A percentile compares a stretch with the other conserved stretches of the same genome.
phyloP scores from a whole-genome alignment of 2,329 filamentous ascomycete genomes.

The Teratosphaeria gauchensis region DNA sequence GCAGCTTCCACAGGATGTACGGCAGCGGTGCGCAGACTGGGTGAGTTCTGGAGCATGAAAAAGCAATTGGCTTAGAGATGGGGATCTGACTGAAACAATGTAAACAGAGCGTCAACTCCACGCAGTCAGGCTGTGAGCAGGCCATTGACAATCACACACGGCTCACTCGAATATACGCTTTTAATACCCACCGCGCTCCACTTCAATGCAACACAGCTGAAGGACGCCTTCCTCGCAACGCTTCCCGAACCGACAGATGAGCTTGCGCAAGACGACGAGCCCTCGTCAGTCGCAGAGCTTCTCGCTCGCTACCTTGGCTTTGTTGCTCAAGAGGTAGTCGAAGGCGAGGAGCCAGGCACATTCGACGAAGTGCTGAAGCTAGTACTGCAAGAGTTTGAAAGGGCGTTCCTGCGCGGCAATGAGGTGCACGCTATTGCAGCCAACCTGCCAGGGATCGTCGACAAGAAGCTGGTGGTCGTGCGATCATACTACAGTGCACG shows the following conservation, averaged over 20 bases:
- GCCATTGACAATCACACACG: slow-evolving; percentile 82
- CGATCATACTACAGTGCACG: slow-evolving; percentile 87
- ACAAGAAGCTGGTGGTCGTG: slow-evolving; percentile 86
- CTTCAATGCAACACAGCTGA: slow-evolving; percentile 90
- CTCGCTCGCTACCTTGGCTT: slow-evolving; percentile 90
- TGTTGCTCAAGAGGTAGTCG: slow-evolving; percentile 78
- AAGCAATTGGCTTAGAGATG: neutral
- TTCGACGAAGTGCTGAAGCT: slow-evolving; percentile 90
- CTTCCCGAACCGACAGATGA: slow-evolving; percentile 91
- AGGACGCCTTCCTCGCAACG: slow-evolving; percentile 76
- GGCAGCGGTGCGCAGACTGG: slow-evolving; percentile 1
- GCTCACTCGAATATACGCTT: slow-evolving; percentile 91
- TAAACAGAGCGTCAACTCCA: slow-evolving; percentile 84
- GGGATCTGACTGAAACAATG: neutral
- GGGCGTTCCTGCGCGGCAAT: slow-evolving; percentile 86
- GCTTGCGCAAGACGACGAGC: slow-evolving; percentile 95
- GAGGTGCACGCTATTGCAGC: slow-evolving; percentile 89
- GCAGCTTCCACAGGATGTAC: slow-evolving; percentile 1
- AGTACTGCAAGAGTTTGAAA: slow-evolving; percentile 90
- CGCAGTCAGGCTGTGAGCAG: slow-evolving; percentile 87
- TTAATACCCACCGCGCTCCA: slow-evolving; percentile 91
- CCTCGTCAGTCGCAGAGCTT: slow-evolving; percentile 87
- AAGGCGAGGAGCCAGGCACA: slow-evolving; percentile 84
- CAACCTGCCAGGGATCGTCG: slow-evolving; percentile 75
- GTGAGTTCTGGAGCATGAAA: neutral